These are phyloP conservation scores for Myxozyma udenii DNA, from an alignment of 805 yeast genomes.

Conservation along the genomic window DNA sequence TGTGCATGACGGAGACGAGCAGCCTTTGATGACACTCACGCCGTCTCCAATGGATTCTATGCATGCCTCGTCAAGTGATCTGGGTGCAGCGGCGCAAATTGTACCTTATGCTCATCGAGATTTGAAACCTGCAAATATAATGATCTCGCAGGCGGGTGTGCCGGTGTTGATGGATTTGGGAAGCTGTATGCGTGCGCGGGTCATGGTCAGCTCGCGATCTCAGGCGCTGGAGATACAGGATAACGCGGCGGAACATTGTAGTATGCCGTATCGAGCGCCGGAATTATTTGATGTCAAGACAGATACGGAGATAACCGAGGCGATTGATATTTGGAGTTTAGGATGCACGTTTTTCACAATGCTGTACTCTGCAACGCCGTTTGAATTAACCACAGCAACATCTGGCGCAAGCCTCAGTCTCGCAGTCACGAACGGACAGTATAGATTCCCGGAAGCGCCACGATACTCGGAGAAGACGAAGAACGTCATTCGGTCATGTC, in stretches of 20 bases:
- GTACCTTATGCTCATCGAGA: slow-evolving; percentile 82
- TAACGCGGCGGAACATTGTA: slow-evolving; percentile 77
- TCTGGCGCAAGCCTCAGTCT: slow-evolving; percentile 78
- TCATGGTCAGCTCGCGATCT: slow-evolving; percentile 54
- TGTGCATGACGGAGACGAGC: slow-evolving; percentile 29
- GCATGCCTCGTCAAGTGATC: neutral
- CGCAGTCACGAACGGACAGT: slow-evolving; percentile 70
- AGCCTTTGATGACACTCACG: slow-evolving; percentile 46
- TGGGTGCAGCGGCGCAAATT: slow-evolving; percentile 36
- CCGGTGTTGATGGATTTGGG: slow-evolving; percentile 87
- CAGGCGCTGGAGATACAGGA: slow-evolving; percentile 78
- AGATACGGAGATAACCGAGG: slow-evolving; percentile 62
- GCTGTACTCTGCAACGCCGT: slow-evolving; percentile 79
- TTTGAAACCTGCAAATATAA: slow-evolving; percentile 83
- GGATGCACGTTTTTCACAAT: slow-evolving; percentile 81
- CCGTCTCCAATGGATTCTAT: neutral
- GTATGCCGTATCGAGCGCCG: slow-evolving; percentile 86
- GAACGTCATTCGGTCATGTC: slow-evolving; percentile 56
- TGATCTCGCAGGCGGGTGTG: slow-evolving; percentile 68
- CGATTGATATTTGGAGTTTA: slow-evolving; percentile 85
- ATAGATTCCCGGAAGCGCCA: slow-evolving; percentile 52
- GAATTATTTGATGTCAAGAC: slow-evolving; percentile 77
- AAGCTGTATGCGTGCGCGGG: slow-evolving; percentile 64
- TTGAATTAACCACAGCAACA: slow-evolving; percentile 75
- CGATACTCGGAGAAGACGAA: slow-evolving; percentile 56